Percentiles rank a stretch among this genome's conserved stretches.
These are phyloP conservation scores for Cenchrus purpureus DNA, from an alignment of 176 grass and related monocot genomes.

Conservation along the genomic window DNA sequence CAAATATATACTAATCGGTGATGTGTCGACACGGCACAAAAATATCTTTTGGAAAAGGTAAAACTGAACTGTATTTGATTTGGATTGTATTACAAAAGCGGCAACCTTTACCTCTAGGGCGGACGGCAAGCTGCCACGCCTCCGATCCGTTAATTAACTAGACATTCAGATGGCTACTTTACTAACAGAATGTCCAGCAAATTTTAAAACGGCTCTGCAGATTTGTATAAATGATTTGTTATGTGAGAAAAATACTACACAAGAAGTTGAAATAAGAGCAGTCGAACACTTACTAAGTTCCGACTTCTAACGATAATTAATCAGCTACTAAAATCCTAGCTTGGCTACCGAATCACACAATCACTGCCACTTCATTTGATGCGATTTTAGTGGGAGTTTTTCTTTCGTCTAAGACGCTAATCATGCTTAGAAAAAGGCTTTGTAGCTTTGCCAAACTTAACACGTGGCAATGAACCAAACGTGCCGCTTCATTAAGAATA, in stretches of 20 bases:
- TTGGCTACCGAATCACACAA: neutral
- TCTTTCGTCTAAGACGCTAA: neutral
- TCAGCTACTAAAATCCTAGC: neutral
- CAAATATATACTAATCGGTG: neutral
- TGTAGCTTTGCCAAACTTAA: constrained; percentile 4
- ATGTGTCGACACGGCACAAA: neutral
- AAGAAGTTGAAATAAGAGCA: too few species aligned
- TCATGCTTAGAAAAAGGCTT: neutral
- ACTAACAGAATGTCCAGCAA: too few species aligned
- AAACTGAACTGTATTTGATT: neutral
- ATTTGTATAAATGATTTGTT: too few species aligned
- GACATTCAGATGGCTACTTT: too few species aligned
- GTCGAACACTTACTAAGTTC: too few species aligned
- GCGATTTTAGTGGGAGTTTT: neutral
- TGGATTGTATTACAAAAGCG: neutral
- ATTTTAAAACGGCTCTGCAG: too few species aligned
- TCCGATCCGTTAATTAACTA: neutral
- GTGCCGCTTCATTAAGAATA: neutral
- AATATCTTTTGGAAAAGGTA: neutral
- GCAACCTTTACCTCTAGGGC: neutral
- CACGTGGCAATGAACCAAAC: neutral
- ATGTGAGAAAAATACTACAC: too few species aligned
- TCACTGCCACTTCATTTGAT: neutral
- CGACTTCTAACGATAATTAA: neutral
- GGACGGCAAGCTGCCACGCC: neutral